Conservation (phyloP, 169 alveolate genomes). For the Plasmodium cynomolgi region DNA sequence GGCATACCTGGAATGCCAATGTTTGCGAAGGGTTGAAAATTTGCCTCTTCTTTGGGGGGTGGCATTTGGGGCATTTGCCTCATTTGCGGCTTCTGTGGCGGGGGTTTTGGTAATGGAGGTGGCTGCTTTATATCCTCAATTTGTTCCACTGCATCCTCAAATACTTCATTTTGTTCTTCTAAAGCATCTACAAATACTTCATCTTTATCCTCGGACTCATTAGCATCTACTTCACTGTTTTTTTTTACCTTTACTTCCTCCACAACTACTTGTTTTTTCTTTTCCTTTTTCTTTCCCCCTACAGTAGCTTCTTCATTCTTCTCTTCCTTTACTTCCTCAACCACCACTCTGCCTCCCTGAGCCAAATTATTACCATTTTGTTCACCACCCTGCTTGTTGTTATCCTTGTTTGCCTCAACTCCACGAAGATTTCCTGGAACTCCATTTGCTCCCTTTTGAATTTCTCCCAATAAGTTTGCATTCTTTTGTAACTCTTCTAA, state of each 20-base stretch:
- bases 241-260: background rate
- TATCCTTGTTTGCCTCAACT: background rate
- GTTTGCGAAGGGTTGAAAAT: background rate
- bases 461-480: background rate
- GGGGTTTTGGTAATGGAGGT: background rate
- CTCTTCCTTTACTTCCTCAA: background rate
- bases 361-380: background rate
- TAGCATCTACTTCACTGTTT: background rate
- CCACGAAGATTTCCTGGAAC: slow-evolving; percentile 3
- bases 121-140: background rate
- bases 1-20: background rate
- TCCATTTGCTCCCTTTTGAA: background rate
- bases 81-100: background rate
- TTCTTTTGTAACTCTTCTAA: slow-evolving; percentile 6
- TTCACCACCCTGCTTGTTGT: background rate
- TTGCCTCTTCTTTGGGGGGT: background rate
- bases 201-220: background rate
- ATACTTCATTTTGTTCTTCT: slow-evolving; percentile 1
- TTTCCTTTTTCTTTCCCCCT: background rate
- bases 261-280: background rate
- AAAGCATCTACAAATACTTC: background rate
- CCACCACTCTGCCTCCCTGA: background rate
- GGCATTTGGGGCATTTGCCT: background rate
- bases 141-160: slow-evolving; percentile 9
- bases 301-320: background rate